These are phyloP conservation scores for Chenopodium album DNA, from an alignment of 148 eudicot species.

Conservation along the genomic window DNA sequence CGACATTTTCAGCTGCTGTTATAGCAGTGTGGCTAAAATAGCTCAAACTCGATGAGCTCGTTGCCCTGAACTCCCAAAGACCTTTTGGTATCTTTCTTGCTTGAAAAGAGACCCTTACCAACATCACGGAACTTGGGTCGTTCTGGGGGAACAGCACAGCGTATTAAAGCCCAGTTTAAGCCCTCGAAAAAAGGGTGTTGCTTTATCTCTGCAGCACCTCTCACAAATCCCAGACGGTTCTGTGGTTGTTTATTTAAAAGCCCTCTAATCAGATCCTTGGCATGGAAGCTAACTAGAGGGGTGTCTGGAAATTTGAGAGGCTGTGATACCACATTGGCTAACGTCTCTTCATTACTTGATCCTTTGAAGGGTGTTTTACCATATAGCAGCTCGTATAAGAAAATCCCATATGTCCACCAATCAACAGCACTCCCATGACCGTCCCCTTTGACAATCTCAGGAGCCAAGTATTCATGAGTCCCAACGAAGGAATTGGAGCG, in stretches of 20 bases:
- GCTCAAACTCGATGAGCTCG: conserved; percentile 48
- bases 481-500: conserved; percentile 92
- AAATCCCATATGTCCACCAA: conserved; percentile 89
- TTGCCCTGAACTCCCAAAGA: conserved; percentile 19
- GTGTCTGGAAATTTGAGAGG: conserved; percentile 54
- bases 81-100: conserved; percentile 26
- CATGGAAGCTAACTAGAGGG: conserved; percentile 59
- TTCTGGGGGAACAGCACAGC: conserved; percentile 74
- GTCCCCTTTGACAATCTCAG: conserved; percentile 82
- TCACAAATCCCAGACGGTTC: conserved; percentile 61
- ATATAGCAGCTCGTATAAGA: conserved; percentile 69
- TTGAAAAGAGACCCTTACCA: conserved; percentile 21
- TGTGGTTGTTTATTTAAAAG: conserved; percentile 60
- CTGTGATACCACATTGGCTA: conserved; percentile 56
- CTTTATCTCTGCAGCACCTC: conserved; percentile 77
- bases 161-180: conserved; percentile 76
- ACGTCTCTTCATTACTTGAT: conserved; percentile 57
- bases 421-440: conserved; percentile 95
- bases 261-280: conserved; percentile 63
- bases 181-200: conserved; percentile 77
- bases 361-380: conserved; percentile 88
- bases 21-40: conserved; percentile 39
- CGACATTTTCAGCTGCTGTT: neutral
- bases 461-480: conserved; percentile 91
- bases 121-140: conserved; percentile 44